These are phyloP conservation scores for Epichloe uncinata DNA, from an alignment of 2,329 filamentous ascomycete species.

Conservation along the genomic window DNA sequence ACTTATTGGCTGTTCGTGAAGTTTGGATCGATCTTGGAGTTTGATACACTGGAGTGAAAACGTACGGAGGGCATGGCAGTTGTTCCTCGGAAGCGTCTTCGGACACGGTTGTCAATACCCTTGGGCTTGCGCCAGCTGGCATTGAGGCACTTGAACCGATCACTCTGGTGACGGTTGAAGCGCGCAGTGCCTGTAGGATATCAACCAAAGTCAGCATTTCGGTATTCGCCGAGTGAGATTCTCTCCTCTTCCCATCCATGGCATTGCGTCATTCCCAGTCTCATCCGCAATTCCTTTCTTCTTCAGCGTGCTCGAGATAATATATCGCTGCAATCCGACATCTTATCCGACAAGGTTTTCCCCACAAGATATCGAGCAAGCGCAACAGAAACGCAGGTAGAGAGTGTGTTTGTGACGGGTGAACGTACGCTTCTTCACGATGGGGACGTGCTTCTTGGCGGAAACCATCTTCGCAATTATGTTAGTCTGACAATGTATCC, in stretches of 20 bases:
- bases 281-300: not conserved
- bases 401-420: not conserved
- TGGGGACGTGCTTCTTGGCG: constrained; percentile 98
- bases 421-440: constrained; percentile 99
- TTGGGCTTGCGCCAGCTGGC: constrained; percentile 97
- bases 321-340: no score
- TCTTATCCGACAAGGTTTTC: not conserved
- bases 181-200: constrained; percentile 60
- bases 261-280: not conserved
- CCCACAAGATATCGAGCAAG: no score
- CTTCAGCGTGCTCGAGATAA: not conserved
- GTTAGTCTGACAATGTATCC: constrained; percentile 14
- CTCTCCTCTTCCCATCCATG: not conserved
- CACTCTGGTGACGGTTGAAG: constrained; percentile 96
- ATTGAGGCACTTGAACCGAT: constrained; percentile 87
- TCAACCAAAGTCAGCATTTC: constrained; percentile 26
- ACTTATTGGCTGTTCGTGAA: not conserved
- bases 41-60: constrained; percentile 14
- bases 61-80: constrained; percentile 96
- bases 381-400: not conserved
- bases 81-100: constrained; percentile 93
- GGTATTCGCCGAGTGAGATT: not conserved
- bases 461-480: constrained; percentile 66
- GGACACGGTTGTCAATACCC: constrained; percentile 98
- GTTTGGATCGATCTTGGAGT: not conserved